Evolutionary conservation across 805 yeast genomes (phyloP), one percentile per base, ranked within the genome.

Genomic region (Myxozyma kluyveri): DNA sequence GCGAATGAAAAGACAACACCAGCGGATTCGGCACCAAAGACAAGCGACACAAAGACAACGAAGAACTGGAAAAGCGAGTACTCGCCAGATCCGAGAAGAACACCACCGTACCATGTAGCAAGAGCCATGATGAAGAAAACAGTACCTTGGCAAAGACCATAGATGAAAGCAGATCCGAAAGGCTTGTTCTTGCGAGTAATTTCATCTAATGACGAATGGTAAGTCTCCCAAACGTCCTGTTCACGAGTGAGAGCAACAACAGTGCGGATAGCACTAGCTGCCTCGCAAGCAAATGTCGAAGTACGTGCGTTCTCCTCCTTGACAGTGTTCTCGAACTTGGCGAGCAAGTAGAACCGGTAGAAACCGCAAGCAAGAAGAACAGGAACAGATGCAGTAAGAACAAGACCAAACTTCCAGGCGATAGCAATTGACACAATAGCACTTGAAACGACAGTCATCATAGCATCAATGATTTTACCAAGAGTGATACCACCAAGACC

Each of bases 1-100:
- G 75, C 71, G 50, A 68, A 72, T 9, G 74, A 69, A 58, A 72
- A 72, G 10, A 72, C 61, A n/a, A 63, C 50, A 9, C 75, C 76
- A 19, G 76, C 76, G 6, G 73, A 62, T 50, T 73, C 75, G 9
- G 76, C 73, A 42, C 76, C 76, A 27, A 73, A 65, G 17, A 70
- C 66, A 33, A 72, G 63, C 31, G 71, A 64, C 49, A 68, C 62
- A 54, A 71, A 72, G 14, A 72, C 74, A 24, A 69, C 68, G 49
- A 67, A 73, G 62, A 71, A 72, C 49, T 67, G 66, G 51, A 65
- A 62, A n/a, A 69, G 49, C n/a, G 60, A 56, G 32, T 66, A 64
- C 42, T 63, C 64, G 18, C 62, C 66, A 38, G 66, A 64, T 21
- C 66, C 63, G 58, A 72, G 45, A 29, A 69, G 61, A 5, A 65